A percentile compares a stretch with the other conserved stretches of the same genome.
Conservation (phyloP, 2,329 filamentous ascomycete species). For the Stagonosporopsis rhizophila region DNA sequence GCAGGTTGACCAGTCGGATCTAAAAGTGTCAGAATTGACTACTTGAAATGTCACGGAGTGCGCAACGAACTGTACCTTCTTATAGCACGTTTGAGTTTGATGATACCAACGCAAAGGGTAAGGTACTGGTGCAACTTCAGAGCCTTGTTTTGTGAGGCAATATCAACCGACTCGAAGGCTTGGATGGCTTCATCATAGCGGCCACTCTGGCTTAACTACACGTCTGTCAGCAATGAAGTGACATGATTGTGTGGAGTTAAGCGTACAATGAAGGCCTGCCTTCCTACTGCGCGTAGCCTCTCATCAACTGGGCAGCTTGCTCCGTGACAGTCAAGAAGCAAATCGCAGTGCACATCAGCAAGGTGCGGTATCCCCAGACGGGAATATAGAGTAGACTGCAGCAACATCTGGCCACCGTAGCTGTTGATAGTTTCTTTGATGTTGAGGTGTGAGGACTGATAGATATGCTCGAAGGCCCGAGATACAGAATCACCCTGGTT, state of each 20-base stretch:
- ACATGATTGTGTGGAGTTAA: neutral
- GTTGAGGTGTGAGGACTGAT: constrained; percentile 83
- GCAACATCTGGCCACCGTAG: constrained; percentile 75
- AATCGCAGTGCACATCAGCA: constrained; percentile 69
- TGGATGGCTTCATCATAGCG: constrained; percentile 72
- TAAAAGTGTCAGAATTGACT: constrained; percentile 32
- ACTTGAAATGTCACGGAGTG: neutral
- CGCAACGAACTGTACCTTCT: constrained; percentile 51
- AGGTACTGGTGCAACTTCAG: constrained; percentile 81
- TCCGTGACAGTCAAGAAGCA: constrained; percentile 77
- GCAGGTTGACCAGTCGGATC: constrained; percentile 64
- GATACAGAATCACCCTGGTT: constrained; percentile 63
- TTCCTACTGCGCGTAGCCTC: constrained; percentile 74
- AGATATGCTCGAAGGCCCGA: constrained; percentile 75
- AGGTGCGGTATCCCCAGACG: constrained; percentile 70
- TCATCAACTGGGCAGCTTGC: constrained; percentile 75
- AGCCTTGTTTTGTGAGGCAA: constrained; percentile 70
- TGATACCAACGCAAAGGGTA: constrained; percentile 69
- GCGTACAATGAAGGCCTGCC: constrained; percentile 67
- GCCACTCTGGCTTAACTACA: constrained; percentile 67
- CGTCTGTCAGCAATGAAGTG: neutral
- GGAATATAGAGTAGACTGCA: constrained; percentile 76
- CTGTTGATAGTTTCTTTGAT: constrained; percentile 78
- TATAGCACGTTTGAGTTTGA: constrained; percentile 70
- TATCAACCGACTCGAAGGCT: constrained; percentile 66